Conservation (phyloP, 2,329 filamentous ascomycete genomes). For the Trichoderma sp. region DNA sequence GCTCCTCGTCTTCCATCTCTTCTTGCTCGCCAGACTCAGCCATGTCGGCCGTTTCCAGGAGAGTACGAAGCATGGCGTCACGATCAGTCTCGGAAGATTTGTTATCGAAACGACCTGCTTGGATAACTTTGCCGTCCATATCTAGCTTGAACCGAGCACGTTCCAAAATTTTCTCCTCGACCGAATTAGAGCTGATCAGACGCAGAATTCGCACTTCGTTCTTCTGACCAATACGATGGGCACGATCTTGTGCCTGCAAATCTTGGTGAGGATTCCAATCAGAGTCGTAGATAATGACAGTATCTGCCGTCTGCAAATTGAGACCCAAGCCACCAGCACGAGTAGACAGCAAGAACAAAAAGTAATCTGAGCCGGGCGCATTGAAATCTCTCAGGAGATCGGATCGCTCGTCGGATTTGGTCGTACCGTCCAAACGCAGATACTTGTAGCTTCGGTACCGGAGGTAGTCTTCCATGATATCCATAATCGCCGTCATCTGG, state of each 20-base stretch:
- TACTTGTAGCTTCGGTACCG: constrained; percentile 82
- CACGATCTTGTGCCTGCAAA: constrained; percentile 98
- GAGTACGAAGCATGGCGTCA: constrained; percentile 92
- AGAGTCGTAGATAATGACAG: constrained; percentile 98
- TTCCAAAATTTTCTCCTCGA: constrained; percentile 98
- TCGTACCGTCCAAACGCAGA: constrained; percentile 91
- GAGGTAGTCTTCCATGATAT: constrained; percentile 99
- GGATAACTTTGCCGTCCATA: constrained; percentile 99
- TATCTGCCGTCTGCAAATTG: constrained; percentile 96
- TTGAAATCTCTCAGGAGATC: constrained; percentile 90
- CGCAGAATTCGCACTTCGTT: constrained; percentile 97
- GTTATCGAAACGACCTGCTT: constrained; percentile 98
- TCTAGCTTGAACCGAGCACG: constrained; percentile 97
- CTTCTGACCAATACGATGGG: constrained; percentile 99
- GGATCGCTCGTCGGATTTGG: constrained; percentile 95
- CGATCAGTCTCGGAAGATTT: constrained; percentile 98
- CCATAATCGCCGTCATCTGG: constrained; percentile 99
- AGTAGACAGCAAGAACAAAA: constrained; percentile 97
- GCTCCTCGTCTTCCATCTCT: constrained; percentile 97
- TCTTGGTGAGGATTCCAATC: constrained; percentile 99
- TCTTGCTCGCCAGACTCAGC: constrained; percentile 76
- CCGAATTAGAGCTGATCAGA: constrained; percentile 93
- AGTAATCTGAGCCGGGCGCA: constrained; percentile 85
- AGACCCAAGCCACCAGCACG: constrained; percentile 97
- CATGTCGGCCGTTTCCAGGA: constrained; percentile 82